Evolutionary conservation across 345 rosid species (phyloP).

Genomic region (Camelina sativa): DNA sequence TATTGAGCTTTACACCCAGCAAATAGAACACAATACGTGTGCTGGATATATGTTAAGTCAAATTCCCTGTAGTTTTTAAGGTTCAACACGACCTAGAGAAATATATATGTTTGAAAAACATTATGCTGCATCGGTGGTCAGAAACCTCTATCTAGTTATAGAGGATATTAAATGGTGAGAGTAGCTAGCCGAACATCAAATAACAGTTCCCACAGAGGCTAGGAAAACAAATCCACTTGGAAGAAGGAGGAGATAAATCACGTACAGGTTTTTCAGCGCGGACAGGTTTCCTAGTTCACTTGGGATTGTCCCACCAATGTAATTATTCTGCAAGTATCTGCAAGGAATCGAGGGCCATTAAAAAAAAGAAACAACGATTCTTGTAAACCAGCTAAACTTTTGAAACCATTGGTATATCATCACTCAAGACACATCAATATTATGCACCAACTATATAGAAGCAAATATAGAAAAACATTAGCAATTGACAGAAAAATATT

Average conservation of each 20-base stretch:
- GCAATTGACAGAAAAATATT: neutral
- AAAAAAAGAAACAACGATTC: neutral
- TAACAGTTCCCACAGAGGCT: constrained; percentile 13
- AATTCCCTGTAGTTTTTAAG: constrained; percentile 14
- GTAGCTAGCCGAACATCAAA: constrained; percentile 4
- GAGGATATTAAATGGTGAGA: constrained; percentile 7
- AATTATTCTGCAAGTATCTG: constrained; percentile 95
- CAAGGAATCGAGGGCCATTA: constrained; percentile 24
- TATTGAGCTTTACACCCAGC: neutral
- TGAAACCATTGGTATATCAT: constrained; percentile 5
- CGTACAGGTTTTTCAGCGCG: constrained; percentile 70
- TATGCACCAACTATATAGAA: constrained; percentile 12
- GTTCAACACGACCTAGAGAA: constrained; percentile 13
- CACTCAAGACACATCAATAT: constrained; percentile 10
- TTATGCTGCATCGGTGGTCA: neutral
- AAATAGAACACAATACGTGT: constrained; percentile 6
- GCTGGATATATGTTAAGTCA: constrained; percentile 7
- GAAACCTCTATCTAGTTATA: constrained; percentile 20
- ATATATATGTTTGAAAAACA: neutral
- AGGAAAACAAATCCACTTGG: neutral
- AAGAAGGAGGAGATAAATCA: constrained; percentile 35
- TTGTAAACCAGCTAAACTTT: constrained; percentile 26
- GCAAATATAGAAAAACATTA: neutral
- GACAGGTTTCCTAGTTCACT: constrained; percentile 87
- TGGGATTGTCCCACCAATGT: constrained; percentile 78